Evolutionary conservation across 2,329 filamentous ascomycete genomes (phyloP), one percentile per base, ranked within the genome.

Genomic region (Cladophialophora exuberans): DNA sequence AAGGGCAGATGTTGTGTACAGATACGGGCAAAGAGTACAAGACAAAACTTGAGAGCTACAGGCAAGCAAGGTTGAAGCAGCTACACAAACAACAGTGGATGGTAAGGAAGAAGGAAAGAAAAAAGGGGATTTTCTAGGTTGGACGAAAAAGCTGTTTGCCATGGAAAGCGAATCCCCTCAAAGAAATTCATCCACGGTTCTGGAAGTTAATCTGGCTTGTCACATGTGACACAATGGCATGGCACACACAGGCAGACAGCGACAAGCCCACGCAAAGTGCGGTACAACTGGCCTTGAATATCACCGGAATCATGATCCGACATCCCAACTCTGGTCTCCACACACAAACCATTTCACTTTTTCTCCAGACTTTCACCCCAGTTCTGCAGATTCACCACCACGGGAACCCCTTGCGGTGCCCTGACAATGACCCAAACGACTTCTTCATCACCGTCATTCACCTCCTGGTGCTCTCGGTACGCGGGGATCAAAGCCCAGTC

Each of bases 401-500:
- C 76, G 0, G 86, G 85, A 52, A 51, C 47, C 3, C 76, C 75
- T 2, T 79, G 67, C 0, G 85, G 86, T 61, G 80, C 83, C 18
- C 85, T 78, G 4, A 84, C 82, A 39, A 89, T 79, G 9, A 88
- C 79, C 83, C 85, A 88, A 31, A 83, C 79, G 1, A 86, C 72
- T 42, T 86, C 83, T 26, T 81, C 78, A 38, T 84, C 82, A 1
- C 79, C 79, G 31, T 88, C 81, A 63, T 90, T 90, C 17, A 85
- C 74, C 50, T 86, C 79, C 67, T 89, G 85, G 70, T 90, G 85
- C 67, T 90, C 86, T 0, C 83, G 82, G 77, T 80, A 88, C 0
- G 85, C 81, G 0, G 87, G 87, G 10, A 90, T 80, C 51, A 88
- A 77, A 2, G 85, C 85, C 69, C 88, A 90, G 67, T 89, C 86